Evolutionary conservation across 495 filamentous ascomycete genomes (phyloP), one percentile per base, ranked within the genome.

Genomic region (Aspergillus asperescens): DNA sequence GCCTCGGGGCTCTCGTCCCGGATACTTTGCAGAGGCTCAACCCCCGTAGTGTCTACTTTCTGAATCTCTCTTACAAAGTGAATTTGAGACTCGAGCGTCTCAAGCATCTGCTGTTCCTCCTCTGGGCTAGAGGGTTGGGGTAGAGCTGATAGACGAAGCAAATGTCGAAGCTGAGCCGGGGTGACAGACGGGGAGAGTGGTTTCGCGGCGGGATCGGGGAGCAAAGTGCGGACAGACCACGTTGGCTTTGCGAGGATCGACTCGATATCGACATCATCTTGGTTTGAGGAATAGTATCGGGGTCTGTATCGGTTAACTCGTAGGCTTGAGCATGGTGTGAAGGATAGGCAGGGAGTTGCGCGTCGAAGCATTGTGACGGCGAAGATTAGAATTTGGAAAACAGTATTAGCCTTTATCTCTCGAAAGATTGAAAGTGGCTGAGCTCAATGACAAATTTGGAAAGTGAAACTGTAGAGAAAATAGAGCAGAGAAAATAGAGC

Each of bases 71-170:
- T 80, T 32, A 97, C 89, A 60, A 99, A 97, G 60, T 89, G 84
- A 0, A 99, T 79, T 59, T 99, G 93, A 8, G 88, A 82, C 37
- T 83, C 75, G 6, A 99, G 77, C 0, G 86, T 89, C 16, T 77
- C 56, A 5, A 93, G 72, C 81, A 95, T 88, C 7, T 70, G 58
- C 0, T 68, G 47, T 58, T 89, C 82, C 58, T 85, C 80, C 24
- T 71, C 76, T 7, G 69, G 58, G 15, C 72, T 76, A 10, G 73
- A 60, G 1, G 93, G 91, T 6, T 77, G 77, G 0, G 92, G 89
- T 0, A 97, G 84, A 25, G 93, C 90, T 6, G 90, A 95, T 52
- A 98, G 83, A 13, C 89, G 87, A 34, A 95, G 84, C 9, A 99
- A 85, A 68, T 96, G 93, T 54, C 81, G 81, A 1, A 98, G 78